Percentiles rank a stretch among this genome's conserved stretches.
Evolutionary conservation across 2,329 filamentous ascomycete genomes (phyloP).

Genomic region (Alternaria viburni): DNA sequence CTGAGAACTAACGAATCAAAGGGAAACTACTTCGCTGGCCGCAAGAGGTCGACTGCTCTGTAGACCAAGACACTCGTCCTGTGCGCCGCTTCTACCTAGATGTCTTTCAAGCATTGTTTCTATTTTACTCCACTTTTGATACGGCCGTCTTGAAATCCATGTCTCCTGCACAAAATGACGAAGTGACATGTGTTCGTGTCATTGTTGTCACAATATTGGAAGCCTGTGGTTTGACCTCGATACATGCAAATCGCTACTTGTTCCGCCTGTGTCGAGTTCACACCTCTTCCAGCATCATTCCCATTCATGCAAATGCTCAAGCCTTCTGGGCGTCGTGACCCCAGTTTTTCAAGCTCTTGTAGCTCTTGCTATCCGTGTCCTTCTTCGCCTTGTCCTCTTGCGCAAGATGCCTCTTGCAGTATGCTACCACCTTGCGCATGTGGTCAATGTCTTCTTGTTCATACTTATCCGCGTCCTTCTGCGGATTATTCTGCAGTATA

Average conservation of each 20-base stretch:
- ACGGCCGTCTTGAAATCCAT: neutral
- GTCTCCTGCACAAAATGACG: neutral
- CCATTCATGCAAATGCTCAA: neutral
- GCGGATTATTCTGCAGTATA: conserved; percentile 67
- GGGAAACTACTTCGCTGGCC: neutral
- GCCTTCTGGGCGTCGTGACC: conserved; percentile 46
- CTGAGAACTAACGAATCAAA: neutral
- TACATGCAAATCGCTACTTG: neutral
- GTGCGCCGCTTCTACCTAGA: neutral
- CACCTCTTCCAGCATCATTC: neutral
- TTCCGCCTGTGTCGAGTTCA: neutral
- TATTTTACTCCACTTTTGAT: neutral
- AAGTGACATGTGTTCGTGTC: neutral
- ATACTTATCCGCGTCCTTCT: conserved; percentile 64
- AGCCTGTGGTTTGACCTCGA: neutral
- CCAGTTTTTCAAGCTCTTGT: conserved; percentile 52
- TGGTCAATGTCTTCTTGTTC: conserved; percentile 63
- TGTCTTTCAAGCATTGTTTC: neutral
- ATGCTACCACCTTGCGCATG: conserved; percentile 68
- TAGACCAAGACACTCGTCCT: neutral
- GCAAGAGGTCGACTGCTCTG: neutral
- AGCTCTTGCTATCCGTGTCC: conserved; percentile 62
- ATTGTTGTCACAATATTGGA: neutral
- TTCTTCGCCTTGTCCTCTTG: conserved; percentile 66
- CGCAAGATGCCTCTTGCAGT: conserved; percentile 70